phyloP scores from a whole-genome alignment of 2,329 filamentous ascomycete species.

The Ophiostoma novo-ulmi region DNA sequence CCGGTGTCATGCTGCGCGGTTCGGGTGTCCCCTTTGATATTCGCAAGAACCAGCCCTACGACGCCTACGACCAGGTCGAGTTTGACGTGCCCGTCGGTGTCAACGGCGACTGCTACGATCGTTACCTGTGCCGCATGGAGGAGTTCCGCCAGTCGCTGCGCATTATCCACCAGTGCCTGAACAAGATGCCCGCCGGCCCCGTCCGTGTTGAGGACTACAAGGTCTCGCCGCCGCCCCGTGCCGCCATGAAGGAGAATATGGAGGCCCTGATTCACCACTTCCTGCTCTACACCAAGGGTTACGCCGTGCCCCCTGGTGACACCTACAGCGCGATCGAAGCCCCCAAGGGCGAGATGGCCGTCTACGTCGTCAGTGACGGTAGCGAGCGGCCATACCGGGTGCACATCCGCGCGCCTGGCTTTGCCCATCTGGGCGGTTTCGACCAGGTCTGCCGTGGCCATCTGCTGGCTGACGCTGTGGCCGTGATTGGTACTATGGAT shows the following conservation, averaged over 20 bases:
- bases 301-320: constrained; percentile 92
- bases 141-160: constrained; percentile 97
- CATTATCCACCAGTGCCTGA: constrained; percentile 97
- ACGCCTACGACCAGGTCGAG: constrained; percentile 95
- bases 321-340: constrained; percentile 98
- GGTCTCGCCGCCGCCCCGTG: constrained; percentile 87
- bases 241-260: constrained; percentile 99
- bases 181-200: constrained; percentile 95
- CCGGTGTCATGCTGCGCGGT: constrained; percentile 94
- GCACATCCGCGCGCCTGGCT: constrained; percentile 94
- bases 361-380: constrained; percentile 92
- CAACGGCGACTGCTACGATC: constrained; percentile 98
- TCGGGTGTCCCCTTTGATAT: constrained; percentile 95
- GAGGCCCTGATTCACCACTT: constrained; percentile 99
- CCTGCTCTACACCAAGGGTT: constrained; percentile 97
- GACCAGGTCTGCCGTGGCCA: constrained; percentile 91
- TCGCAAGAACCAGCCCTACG: constrained; percentile 93
- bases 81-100: constrained; percentile 96
- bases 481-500: constrained; percentile 88
- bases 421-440: constrained; percentile 90
- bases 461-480: constrained; percentile 90
- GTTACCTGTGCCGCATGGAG: constrained; percentile 98
- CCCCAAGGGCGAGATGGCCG: constrained; percentile 99
- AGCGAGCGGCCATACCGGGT: constrained; percentile 95
- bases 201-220: constrained; percentile 98